Evolutionary conservation across 2,329 filamentous ascomycete species (phyloP).

Genomic region (Teratosphaeriaceae sp.): DNA sequence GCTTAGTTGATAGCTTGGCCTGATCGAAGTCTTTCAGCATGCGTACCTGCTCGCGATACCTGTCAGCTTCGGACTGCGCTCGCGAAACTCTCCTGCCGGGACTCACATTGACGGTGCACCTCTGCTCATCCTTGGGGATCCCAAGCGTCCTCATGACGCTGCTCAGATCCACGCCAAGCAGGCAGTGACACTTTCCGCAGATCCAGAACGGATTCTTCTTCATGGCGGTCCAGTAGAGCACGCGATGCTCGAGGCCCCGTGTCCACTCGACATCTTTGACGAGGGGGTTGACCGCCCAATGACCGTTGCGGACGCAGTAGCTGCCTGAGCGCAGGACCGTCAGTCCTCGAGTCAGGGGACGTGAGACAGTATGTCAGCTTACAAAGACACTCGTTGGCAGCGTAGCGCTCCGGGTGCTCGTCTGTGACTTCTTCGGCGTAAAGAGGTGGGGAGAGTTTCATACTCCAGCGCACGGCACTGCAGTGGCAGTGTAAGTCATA

Average conservation of each 20-base stretch:
- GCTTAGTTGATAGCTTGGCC: no score
- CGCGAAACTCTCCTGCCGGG: no score
- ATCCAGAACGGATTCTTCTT: conserved; percentile 19
- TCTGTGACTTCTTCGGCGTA: conserved; percentile 7
- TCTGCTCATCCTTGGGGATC: conserved; percentile 10
- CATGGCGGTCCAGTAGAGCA: conserved; percentile 13
- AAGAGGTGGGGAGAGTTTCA: conserved; percentile 22
- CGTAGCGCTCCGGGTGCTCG: conserved; percentile 13
- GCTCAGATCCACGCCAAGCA: conserved; percentile 17
- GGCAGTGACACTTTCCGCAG: conserved; percentile 18
- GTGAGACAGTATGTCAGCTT: not conserved
- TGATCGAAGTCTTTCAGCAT: no score
- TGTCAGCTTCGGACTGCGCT: no score
- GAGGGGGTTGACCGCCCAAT: conserved; percentile 16
- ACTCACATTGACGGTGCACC: conserved; percentile 20
- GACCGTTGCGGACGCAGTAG: conserved; percentile 20
- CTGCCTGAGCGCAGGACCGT: no score
- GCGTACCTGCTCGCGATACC: no score
- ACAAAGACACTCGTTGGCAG: conserved; percentile 19
- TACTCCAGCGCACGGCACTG: conserved; percentile 19
- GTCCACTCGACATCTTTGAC: conserved; percentile 15
- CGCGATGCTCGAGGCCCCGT: conserved; percentile 14
- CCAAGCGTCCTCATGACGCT: conserved; percentile 10
- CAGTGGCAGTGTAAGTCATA: conserved; percentile 26
- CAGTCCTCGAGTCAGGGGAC: not conserved